Percentiles rank a stretch among this genome's conserved stretches.
Evolutionary conservation across 768 basidiomycete species (phyloP).

Genomic region (Phylloporus rhodoxanthus): DNA sequence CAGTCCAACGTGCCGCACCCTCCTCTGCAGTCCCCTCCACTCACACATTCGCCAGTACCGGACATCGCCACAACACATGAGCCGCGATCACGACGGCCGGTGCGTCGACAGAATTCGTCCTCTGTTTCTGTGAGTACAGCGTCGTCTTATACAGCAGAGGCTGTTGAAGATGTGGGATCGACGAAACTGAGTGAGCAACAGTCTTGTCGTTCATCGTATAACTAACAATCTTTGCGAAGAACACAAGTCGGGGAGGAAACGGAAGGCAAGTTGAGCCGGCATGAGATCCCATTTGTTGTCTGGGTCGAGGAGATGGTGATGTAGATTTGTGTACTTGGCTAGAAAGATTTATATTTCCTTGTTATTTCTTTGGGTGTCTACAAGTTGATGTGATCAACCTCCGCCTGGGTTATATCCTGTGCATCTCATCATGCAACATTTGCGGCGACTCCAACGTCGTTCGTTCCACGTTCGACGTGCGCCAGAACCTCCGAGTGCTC

Average conservation of each 20-base stretch:
- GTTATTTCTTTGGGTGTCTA: conserved; percentile 11
- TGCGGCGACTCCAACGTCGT: conserved; percentile 4
- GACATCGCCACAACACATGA: conserved; percentile 18
- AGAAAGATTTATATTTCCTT: conserved; percentile 23
- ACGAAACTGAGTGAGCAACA: conserved; percentile 26
- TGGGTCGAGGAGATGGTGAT: conserved; percentile 2
- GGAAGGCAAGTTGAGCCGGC: conserved; percentile 19
- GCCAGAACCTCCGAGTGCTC: conserved; percentile 45
- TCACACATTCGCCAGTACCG: conserved; percentile 17
- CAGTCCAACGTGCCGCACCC: conserved; percentile 19
- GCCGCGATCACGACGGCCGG: conserved; percentile 25
- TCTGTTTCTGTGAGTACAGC: conserved; percentile 29
- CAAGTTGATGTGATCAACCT: not conserved
- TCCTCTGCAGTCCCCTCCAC: conserved; percentile 19
- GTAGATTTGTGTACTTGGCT: conserved; percentile 16
- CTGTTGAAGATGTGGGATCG: conserved; percentile 22
- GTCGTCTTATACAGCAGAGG: conserved; percentile 29
- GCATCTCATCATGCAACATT: not conserved
- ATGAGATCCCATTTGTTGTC: conserved; percentile 4
- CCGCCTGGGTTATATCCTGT: not conserved
- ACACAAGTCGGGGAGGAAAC: conserved; percentile 21
- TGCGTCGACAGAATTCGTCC: conserved; percentile 26
- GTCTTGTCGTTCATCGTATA: not conserved
- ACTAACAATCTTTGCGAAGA: conserved; percentile 10
- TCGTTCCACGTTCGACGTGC: conserved; percentile 33